Percentiles rank a stretch among this genome's conserved stretches.
phyloP scores from a whole-genome alignment of 306 rosid genomes.

The Coriaria nepalensis region DNA sequence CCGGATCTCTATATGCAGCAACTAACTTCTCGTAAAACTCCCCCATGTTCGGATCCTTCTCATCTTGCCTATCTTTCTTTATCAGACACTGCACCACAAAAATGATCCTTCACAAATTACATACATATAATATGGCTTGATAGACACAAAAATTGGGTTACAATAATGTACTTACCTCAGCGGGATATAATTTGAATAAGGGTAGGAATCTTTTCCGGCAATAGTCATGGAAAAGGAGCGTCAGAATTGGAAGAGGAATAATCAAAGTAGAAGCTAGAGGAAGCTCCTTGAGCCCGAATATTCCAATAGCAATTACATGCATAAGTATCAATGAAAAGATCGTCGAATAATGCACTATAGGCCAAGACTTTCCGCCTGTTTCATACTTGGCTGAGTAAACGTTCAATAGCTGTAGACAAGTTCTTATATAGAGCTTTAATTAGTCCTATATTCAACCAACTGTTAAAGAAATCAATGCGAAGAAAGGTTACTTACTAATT shows the following conservation, averaged over 20 bases:
- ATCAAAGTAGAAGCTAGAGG: conserved; percentile 49
- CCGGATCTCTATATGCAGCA: conserved; percentile 55
- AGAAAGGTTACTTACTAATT: conserved; percentile 26
- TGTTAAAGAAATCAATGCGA: background rate
- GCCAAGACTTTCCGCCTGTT: conserved; percentile 67
- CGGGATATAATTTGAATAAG: conserved; percentile 40
- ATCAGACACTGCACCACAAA: conserved; percentile 48
- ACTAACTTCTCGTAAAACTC: conserved; percentile 40
- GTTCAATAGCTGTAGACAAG: conserved; percentile 45
- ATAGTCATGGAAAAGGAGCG: conserved; percentile 65
- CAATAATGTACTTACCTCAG: conserved; percentile 37
- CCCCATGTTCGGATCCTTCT: conserved; percentile 28
- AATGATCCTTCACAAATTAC: background rate
- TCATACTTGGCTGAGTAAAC: conserved; percentile 57
- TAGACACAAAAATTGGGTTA: background rate
- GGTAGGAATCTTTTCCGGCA: conserved; percentile 60
- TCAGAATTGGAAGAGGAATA: conserved; percentile 66
- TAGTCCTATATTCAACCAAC: background rate
- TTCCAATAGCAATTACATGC: conserved; percentile 74
- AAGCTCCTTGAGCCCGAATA: conserved; percentile 59
- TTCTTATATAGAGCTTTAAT: background rate
- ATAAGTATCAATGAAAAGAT: conserved; percentile 62
- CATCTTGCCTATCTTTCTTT: conserved; percentile 59
- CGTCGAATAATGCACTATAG: conserved; percentile 51
- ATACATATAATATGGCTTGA: conserved; percentile 2